Evolutionary conservation across 2,329 filamentous ascomycete species (phyloP).

Genomic region (Cladobotryum mycophilum): DNA sequence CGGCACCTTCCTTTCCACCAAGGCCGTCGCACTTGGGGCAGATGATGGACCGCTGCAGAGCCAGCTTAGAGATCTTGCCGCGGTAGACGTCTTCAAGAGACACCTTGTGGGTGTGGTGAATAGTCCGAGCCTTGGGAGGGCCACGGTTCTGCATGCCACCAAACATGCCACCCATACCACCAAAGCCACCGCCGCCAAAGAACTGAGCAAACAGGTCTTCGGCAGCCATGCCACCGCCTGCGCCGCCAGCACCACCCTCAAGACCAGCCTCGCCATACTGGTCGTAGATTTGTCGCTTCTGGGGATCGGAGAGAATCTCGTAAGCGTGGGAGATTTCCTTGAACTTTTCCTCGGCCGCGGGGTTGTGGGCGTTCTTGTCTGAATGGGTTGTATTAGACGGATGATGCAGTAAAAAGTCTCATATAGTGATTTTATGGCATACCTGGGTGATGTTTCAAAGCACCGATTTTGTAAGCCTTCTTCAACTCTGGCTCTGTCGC

Average conservation of each 20-base stretch:
- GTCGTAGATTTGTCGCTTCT: slow-evolving; percentile 90
- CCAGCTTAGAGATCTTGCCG: slow-evolving; percentile 95
- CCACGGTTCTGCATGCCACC: slow-evolving; percentile 73
- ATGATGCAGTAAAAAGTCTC: background rate
- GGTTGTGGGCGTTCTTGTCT: slow-evolving; percentile 98
- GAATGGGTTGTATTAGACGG: slow-evolving; percentile 14
- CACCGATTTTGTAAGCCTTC: slow-evolving; percentile 80
- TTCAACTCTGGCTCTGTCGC: slow-evolving; percentile 84
- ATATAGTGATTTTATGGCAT: slow-evolving; percentile 26
- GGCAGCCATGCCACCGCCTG: slow-evolving; percentile 76
- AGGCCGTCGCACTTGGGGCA: slow-evolving; percentile 91
- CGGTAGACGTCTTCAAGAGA: slow-evolving; percentile 96
- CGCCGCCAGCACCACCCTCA: slow-evolving; percentile 71
- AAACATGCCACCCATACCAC: slow-evolving; percentile 66
- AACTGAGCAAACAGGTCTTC: slow-evolving; percentile 97
- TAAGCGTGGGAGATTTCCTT: slow-evolving; percentile 96
- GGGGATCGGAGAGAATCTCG: slow-evolving; percentile 84
- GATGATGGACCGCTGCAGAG: slow-evolving; percentile 94
- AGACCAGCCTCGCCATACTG: slow-evolving; percentile 97
- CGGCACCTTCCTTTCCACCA: slow-evolving; percentile 96
- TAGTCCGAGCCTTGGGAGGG: slow-evolving; percentile 84
- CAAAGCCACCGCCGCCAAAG: slow-evolving; percentile 71
- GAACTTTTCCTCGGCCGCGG: slow-evolving; percentile 92
- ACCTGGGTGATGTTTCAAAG: slow-evolving; percentile 81
- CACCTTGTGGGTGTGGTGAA: slow-evolving; percentile 98